Percentiles rank a stretch among this genome's conserved stretches.
These are phyloP conservation scores for Sarocladium brachiariae DNA, from an alignment of 2,329 filamentous ascomycete species.

Conservation along the genomic window DNA sequence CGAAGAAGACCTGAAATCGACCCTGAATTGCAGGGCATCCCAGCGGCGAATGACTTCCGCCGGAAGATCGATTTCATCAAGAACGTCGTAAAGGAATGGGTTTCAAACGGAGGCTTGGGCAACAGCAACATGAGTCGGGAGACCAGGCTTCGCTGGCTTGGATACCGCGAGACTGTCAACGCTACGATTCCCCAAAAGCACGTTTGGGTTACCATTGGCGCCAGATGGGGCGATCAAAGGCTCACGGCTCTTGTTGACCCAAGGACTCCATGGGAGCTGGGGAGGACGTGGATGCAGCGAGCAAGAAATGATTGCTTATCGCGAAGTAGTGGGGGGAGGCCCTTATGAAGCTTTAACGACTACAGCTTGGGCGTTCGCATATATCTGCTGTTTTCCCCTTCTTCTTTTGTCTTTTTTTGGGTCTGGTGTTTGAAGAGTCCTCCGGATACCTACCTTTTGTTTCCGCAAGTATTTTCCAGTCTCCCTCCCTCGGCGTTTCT, in stretches of 20 bases:
- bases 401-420: too few species aligned
- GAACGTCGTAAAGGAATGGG: conserved; percentile 64
- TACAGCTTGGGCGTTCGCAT: conserved; percentile 5
- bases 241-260: conserved; percentile 50
- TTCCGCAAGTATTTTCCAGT: too few species aligned
- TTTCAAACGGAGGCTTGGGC: conserved; percentile 61
- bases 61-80: conserved; percentile 69
- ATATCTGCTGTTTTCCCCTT: not conserved
- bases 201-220: conserved; percentile 63
- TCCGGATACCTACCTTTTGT: not conserved
- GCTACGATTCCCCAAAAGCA: conserved; percentile 51
- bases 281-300: conserved; percentile 38
- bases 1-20: conserved; percentile 55
- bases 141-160: conserved; percentile 50
- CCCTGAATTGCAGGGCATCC: conserved; percentile 54
- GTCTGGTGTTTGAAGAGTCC: not conserved
- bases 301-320: conserved; percentile 20
- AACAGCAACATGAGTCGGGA: conserved; percentile 53
- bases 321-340: not conserved
- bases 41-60: conserved; percentile 65
- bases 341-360: conserved; percentile 8
- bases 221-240: conserved; percentile 51
- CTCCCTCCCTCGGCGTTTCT: not conserved
- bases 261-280: conserved; percentile 46
- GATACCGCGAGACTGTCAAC: conserved; percentile 47